Conservation (phyloP, 2,329 filamentous ascomycete genomes). For the Calonectria honghensis region DNA sequence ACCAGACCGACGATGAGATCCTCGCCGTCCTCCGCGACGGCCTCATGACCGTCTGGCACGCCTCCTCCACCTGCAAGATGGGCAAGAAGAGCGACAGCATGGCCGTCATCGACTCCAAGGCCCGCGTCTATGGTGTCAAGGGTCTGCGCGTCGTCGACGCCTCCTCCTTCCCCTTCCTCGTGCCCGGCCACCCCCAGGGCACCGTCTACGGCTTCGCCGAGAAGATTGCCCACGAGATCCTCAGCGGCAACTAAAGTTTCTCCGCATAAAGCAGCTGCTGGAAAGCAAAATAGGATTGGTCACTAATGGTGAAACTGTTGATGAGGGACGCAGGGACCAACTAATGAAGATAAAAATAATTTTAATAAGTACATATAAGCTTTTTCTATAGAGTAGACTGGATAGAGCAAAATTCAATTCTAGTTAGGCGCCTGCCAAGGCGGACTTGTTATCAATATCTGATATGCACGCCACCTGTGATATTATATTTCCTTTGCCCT, state of each 20-base stretch:
- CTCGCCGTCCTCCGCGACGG: slow-evolving; percentile 13
- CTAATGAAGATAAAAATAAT: not conserved
- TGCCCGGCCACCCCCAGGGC: slow-evolving; percentile 52
- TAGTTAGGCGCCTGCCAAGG: not conserved
- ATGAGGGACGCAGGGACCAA: not conserved
- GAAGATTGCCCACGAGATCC: slow-evolving; percentile 51
- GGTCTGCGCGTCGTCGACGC: slow-evolving; percentile 58
- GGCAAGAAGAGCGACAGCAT: slow-evolving; percentile 54
- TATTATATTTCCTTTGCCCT: not conserved
- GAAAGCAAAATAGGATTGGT: not conserved
- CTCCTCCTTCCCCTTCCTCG: slow-evolving; percentile 53
- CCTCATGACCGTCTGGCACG: slow-evolving; percentile 32
- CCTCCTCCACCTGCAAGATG: slow-evolving; percentile 50
- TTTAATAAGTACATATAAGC: not conserved
- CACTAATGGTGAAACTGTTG: not conserved
- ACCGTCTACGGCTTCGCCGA: slow-evolving; percentile 52
- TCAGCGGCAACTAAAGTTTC: not conserved
- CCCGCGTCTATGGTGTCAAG: slow-evolving; percentile 56
- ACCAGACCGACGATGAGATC: slow-evolving; percentile 29
- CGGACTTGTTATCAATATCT: not conserved
- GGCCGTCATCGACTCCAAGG: slow-evolving; percentile 58
- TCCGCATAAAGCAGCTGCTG: not conserved
- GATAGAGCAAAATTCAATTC: not conserved
- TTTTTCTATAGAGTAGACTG: slow-evolving; percentile 2
- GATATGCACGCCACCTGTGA: not conserved